phyloP scores from a whole-genome alignment of 2,329 filamentous ascomycete genomes.

The Parascedosporium putredinis region DNA sequence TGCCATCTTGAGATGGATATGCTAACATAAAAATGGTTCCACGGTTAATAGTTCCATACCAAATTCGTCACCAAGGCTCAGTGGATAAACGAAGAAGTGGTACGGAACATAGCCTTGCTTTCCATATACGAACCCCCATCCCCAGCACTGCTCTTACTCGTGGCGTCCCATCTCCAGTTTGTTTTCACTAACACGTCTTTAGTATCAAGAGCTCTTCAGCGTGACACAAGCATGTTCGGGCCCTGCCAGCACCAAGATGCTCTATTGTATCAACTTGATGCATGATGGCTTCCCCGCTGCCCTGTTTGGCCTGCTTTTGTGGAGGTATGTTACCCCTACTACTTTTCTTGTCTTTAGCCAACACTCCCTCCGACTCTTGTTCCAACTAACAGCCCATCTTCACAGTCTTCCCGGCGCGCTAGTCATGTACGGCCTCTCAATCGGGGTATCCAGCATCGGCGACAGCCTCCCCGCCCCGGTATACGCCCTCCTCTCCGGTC shows the following conservation, averaged over 20 bases:
- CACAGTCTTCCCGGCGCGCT: constrained; percentile 55
- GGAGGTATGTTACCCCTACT: constrained; percentile 41
- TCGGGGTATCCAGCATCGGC: constrained; percentile 52
- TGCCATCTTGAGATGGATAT: no score
- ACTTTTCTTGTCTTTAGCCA: no score
- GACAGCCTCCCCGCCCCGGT: constrained; percentile 48
- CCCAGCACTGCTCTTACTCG: not conserved
- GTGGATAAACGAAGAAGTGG: constrained; percentile 62
- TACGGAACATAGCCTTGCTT: no score
- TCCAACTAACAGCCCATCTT: not conserved
- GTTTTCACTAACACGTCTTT: not conserved
- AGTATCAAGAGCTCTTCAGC: constrained; percentile 66
- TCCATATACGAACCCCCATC: constrained; percentile 8
- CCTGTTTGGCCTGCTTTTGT: constrained; percentile 49
- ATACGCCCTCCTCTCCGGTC: constrained; percentile 59
- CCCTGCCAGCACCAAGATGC: constrained; percentile 61
- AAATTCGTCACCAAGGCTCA: constrained; percentile 48
- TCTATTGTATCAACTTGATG: constrained; percentile 56
- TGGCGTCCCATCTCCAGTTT: no score
- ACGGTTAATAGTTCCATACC: constrained; percentile 35
- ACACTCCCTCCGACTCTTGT: no score
- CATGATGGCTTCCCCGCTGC: constrained; percentile 49
- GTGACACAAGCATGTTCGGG: constrained; percentile 58
- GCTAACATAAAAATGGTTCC: no score
- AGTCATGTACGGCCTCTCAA: constrained; percentile 57